Percentiles rank a stretch among this genome's conserved stretches.
Conservation (phyloP, 2,329 filamentous ascomycete genomes). For the Aspergillus aculeatus region DNA sequence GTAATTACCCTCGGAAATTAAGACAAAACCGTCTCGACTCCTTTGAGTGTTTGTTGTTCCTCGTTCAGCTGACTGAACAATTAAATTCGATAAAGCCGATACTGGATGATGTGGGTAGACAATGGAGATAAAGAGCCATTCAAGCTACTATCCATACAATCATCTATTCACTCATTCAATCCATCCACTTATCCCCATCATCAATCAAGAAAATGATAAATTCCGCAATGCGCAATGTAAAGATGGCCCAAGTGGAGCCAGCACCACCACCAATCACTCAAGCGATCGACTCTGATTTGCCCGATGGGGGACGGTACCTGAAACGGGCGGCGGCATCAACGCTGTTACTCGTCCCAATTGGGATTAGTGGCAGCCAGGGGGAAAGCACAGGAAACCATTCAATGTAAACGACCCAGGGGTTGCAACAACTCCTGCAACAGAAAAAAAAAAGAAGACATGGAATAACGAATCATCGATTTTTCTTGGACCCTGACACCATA, state of each 20-base stretch:
- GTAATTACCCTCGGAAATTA: not conserved
- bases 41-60: not conserved
- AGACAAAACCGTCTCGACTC: not conserved
- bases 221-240: not conserved
- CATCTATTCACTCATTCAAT: not conserved
- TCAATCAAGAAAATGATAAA: not conserved
- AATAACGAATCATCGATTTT: not conserved
- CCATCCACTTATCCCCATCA: not conserved
- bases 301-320: conserved; percentile 6
- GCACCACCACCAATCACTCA: not conserved
- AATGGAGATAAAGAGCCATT: not conserved
- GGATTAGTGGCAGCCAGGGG: conserved; percentile 10
- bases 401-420: not conserved
- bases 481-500: not conserved
- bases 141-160: not conserved
- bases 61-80: too few relatives aligned
- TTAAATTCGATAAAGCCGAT: not conserved
- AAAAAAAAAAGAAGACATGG: not conserved
- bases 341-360: not conserved
- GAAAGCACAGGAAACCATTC: not conserved
- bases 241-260: conserved; percentile 1
- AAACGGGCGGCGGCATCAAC: conserved; percentile 10
- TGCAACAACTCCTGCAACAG: not conserved
- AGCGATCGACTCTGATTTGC: conserved; percentile 2
- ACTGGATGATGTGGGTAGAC: not conserved